Conservation (phyloP, 257 asterid genomes). For the Craterostigma plantagineum region DNA sequence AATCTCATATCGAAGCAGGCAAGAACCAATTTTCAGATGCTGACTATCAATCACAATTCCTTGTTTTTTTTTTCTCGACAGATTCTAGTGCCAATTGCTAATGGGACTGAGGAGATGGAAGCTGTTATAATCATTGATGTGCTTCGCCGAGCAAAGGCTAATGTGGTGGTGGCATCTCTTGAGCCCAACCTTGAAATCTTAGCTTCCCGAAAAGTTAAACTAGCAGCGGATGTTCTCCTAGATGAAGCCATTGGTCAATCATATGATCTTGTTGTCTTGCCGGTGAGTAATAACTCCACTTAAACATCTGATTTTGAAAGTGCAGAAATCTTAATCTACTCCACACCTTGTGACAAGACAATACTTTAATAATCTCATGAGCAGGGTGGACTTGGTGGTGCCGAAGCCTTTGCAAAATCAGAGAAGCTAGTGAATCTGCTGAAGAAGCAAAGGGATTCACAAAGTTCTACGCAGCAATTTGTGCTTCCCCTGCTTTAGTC, state of each 20-base stretch:
- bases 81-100: conserved; percentile 96
- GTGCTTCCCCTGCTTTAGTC: conserved; percentile 94
- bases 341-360: not conserved
- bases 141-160: conserved; percentile 76
- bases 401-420: conserved; percentile 69
- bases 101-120: conserved; percentile 96
- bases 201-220: conserved; percentile 88
- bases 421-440: conserved; percentile 51
- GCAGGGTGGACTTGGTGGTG: conserved; percentile 98
- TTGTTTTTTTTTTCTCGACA: conserved; percentile 11
- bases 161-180: conserved; percentile 78
- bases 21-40: not conserved
- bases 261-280: conserved; percentile 73
- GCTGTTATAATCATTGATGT: conserved; percentile 75
- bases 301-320: too few relatives aligned
- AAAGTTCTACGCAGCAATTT: conserved; percentile 64
- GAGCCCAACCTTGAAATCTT: conserved; percentile 51
- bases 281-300: conserved; percentile 25
- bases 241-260: conserved; percentile 43
- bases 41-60: not conserved
- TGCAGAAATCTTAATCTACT: not conserved
- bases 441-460: conserved; percentile 65
- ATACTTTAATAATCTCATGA: not conserved
- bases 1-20: not conserved
- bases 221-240: conserved; percentile 70